Evolutionary conservation across 164 flowering plant species (phyloP).

Genomic region (Macadamia integrifolia): DNA sequence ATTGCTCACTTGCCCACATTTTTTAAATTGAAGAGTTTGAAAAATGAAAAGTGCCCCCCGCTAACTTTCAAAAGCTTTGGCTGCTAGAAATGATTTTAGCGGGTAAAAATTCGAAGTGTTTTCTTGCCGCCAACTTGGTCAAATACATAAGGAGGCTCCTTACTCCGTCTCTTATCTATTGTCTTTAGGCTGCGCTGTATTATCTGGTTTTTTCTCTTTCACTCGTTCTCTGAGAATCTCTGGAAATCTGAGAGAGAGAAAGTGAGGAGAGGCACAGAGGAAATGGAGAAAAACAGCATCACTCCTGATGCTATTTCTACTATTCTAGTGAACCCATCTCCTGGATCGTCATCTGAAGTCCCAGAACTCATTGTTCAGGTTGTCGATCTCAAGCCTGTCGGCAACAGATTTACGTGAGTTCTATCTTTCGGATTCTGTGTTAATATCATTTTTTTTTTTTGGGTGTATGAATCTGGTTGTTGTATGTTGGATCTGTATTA

Average conservation of each 20-base stretch:
- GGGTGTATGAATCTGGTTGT: background rate
- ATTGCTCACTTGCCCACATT: too few species aligned
- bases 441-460: too few species aligned
- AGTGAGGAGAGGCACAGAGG: background rate
- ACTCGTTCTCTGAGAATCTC: background rate
- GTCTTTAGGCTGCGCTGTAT: background rate
- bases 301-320: conserved; percentile 65
- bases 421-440: background rate
- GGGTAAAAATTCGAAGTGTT: background rate
- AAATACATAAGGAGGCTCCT: conserved; percentile 3
- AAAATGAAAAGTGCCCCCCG: too few species aligned
- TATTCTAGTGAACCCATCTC: conserved; percentile 61
- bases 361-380: conserved; percentile 75
- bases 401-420: conserved; percentile 67
- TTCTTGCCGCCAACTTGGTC: conserved; percentile 9
- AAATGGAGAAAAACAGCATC: conserved; percentile 39
- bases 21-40: too few species aligned
- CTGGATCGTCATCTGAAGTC: conserved; percentile 46
- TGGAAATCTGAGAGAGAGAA: background rate
- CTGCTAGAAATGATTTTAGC: background rate
- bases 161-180: background rate
- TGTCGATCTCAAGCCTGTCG: conserved; percentile 65
- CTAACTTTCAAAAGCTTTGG: too few species aligned
- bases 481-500: too few species aligned
- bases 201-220: background rate